A percentile compares a stretch with the other conserved stretches of the same genome.
phyloP scores from a whole-genome alignment of 192 early-diverging fungal genomes.

The Chytriomyces hyalinus region DNA sequence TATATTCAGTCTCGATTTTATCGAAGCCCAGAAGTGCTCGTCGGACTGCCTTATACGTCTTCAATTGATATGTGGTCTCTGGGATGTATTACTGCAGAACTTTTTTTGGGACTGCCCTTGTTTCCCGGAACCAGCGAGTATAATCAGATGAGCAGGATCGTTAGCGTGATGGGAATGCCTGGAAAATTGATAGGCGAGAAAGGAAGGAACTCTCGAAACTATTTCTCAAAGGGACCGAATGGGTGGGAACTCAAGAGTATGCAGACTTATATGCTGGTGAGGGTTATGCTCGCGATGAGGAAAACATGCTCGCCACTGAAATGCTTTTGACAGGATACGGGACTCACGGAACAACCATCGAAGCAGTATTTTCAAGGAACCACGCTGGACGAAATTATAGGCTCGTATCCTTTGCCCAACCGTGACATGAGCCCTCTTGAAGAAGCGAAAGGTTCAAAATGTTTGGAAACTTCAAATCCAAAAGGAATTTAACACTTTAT shows the following conservation, averaged over 20 bases:
- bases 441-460: constrained; percentile 74
- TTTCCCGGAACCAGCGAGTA: constrained; percentile 97
- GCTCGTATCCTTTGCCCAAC: constrained; percentile 78
- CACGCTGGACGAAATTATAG: constrained; percentile 87
- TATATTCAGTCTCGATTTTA: constrained; percentile 99
- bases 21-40: constrained; percentile 91
- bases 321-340: constrained; percentile 63
- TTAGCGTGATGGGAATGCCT: constrained; percentile 89
- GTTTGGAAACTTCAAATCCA: not conserved
- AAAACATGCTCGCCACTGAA: not conserved
- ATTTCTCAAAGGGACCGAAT: constrained; percentile 77
- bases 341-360: constrained; percentile 83
- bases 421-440: constrained; percentile 69
- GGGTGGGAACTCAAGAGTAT: constrained; percentile 78
- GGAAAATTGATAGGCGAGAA: constrained; percentile 92
- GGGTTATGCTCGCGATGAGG: not conserved
- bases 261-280: constrained; percentile 74
- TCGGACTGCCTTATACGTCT: constrained; percentile 90
- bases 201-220: constrained; percentile 84
- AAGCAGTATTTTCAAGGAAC: constrained; percentile 90
- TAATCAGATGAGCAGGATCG: constrained; percentile 91
- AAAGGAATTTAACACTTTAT: not conserved
- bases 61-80: constrained; percentile 99
- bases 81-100: constrained; percentile 95
- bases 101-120: constrained; percentile 93